Evolutionary conservation across 495 filamentous ascomycete genomes (phyloP).

Genomic region (Penicillium cataractarum): DNA sequence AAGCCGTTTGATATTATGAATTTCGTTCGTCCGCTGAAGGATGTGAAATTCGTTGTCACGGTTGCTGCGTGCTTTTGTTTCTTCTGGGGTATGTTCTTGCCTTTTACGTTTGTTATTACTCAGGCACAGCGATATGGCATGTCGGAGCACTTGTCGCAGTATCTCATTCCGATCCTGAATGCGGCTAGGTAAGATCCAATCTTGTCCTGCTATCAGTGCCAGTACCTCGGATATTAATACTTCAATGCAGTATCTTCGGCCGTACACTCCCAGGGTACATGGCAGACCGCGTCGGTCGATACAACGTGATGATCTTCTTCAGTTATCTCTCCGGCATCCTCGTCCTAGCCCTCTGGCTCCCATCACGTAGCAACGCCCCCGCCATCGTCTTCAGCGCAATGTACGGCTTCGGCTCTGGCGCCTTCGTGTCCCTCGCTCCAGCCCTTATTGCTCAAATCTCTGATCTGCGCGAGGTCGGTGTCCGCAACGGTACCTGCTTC

Average conservation of each 20-base stretch:
- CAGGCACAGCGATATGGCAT: constrained; percentile 63
- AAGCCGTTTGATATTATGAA: constrained; percentile 56
- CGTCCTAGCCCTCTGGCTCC: constrained; percentile 71
- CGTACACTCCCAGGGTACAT: constrained; percentile 72
- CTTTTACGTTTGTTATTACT: constrained; percentile 71
- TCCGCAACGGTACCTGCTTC: constrained; percentile 71
- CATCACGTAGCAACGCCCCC: constrained; percentile 58
- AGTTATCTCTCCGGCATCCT: constrained; percentile 62
- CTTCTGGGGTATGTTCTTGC: constrained; percentile 74
- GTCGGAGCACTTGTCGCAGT: constrained; percentile 57
- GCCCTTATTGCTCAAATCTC: constrained; percentile 71
- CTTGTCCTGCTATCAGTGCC: background rate
- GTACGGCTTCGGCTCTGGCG: constrained; percentile 75
- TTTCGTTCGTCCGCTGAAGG: constrained; percentile 63
- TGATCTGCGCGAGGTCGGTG: constrained; percentile 71
- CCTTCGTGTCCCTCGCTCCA: constrained; percentile 64
- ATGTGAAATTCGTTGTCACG: constrained; percentile 55
- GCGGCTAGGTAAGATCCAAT: constrained; percentile 56
- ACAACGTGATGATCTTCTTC: constrained; percentile 72
- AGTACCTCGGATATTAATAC: too few species aligned
- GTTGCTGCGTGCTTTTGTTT: constrained; percentile 61
- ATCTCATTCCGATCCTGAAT: constrained; percentile 74
- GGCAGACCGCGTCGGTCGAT: constrained; percentile 73
- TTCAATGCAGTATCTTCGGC: constrained; percentile 60
- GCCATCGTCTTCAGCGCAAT: constrained; percentile 67